Evolutionary conservation across 139 green algal genomes (phyloP).

Genomic region (Yamagishiella unicocca): DNA sequence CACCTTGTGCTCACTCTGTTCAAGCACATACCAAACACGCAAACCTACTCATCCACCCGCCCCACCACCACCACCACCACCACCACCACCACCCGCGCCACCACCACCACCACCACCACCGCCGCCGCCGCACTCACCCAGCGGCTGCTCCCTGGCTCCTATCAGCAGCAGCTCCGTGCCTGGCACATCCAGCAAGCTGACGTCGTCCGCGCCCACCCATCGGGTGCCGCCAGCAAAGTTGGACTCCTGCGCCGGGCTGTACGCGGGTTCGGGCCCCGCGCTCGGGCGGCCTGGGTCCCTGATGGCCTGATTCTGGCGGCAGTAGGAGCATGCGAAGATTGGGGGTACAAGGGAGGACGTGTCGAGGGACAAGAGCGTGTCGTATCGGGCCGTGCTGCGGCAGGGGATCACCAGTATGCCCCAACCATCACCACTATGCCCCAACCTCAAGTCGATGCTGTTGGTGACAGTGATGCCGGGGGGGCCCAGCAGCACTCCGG

Average conservation of each 20-base stretch:
- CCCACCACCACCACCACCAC: too few relatives aligned
- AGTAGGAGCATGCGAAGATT: neutral
- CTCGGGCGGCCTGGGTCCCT: constrained; percentile 1
- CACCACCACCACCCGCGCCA: too few relatives aligned
- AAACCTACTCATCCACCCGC: too few relatives aligned
- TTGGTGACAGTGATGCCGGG: neutral
- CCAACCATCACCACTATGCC: too few relatives aligned
- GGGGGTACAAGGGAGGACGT: neutral
- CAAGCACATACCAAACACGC: too few relatives aligned
- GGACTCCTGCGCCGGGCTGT: neutral
- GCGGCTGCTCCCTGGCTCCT: constrained; percentile 19
- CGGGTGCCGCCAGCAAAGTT: neutral
- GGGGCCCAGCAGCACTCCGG: neutral
- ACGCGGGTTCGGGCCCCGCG: constrained; percentile 6
- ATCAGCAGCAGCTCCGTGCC: constrained; percentile 49
- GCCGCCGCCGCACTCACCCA: neutral
- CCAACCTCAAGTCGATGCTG: too few relatives aligned
- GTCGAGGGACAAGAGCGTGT: neutral
- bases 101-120: too few relatives aligned
- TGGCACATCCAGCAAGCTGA: constrained; percentile 45
- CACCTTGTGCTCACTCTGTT: too few relatives aligned
- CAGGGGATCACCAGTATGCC: neutral
- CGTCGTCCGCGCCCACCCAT: constrained; percentile 27
- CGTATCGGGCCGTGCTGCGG: neutral
- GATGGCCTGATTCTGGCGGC: constrained; percentile 18